Conservation (phyloP, 139 green algal genomes). For the Diplosphaera chodatii region DNA sequence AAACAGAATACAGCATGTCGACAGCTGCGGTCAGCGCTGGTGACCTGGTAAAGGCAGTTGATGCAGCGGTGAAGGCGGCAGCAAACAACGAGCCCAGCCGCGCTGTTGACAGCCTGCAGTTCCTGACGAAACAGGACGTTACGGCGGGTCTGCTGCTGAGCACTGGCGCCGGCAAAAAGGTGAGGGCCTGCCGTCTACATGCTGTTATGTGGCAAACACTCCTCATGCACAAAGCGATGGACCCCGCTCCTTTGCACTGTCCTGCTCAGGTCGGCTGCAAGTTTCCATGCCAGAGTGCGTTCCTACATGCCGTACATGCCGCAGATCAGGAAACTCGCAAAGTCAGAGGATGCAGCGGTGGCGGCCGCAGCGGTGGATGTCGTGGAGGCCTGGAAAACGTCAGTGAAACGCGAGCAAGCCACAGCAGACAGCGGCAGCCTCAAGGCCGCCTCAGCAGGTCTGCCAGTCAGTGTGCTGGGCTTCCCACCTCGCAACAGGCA, state of each 20-base stretch:
- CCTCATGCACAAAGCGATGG: too few relatives aligned
- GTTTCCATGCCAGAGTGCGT: too few relatives aligned
- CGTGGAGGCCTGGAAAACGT: constrained; percentile 68
- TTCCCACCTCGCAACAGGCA: too few relatives aligned
- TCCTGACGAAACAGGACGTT: constrained; percentile 41
- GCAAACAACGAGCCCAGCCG: background rate
- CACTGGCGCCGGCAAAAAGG: constrained; percentile 68
- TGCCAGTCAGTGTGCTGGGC: background rate
- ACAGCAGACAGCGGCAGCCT: background rate
- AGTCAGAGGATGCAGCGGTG: constrained; percentile 43
- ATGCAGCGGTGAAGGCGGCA: background rate
- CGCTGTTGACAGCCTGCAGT: constrained; percentile 26
- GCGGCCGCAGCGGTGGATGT: constrained; percentile 41
- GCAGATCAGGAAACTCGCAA: constrained; percentile 44
- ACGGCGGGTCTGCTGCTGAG: constrained; percentile 55
- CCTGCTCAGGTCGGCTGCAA: too few relatives aligned
- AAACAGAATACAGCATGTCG: background rate
- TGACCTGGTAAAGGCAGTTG: background rate
- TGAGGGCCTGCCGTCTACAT: constrained; percentile 30
- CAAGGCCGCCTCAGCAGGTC: background rate
- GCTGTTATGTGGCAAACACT: too few relatives aligned
- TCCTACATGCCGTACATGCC: too few relatives aligned
- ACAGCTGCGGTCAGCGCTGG: background rate
- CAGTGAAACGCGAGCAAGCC: constrained; percentile 31
- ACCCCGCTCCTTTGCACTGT: too few relatives aligned